These are phyloP conservation scores for Polyporus tsugae DNA, from an alignment of 1,284 basidiomycete genomes.

Conservation along the genomic window DNA sequence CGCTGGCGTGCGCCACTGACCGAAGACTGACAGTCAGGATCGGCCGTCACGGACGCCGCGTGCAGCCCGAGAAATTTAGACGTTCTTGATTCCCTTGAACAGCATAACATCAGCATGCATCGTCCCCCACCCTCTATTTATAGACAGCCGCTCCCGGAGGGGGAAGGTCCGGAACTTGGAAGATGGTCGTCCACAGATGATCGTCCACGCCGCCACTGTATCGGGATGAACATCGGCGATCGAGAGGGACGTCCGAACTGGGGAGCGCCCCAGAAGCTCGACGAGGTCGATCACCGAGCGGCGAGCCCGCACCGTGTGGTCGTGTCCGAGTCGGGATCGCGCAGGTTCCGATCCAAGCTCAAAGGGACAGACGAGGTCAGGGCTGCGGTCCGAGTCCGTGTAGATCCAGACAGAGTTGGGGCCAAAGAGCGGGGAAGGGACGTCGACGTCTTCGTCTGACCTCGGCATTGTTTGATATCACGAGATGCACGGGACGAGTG, in stretches of 20 bases:
- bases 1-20: neutral
- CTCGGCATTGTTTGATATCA: neutral
- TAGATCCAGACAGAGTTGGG: too few relatives aligned
- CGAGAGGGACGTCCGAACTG: neutral
- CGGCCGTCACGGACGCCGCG: too few relatives aligned
- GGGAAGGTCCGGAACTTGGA: neutral
- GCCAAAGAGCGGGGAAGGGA: neutral
- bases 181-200: neutral
- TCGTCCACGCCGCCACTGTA: neutral
- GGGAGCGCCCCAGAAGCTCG: neutral
- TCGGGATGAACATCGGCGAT: neutral
- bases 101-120: neutral
- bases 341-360: too few relatives aligned
- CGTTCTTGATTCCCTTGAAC: neutral
- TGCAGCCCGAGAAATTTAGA: too few relatives aligned
- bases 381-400: too few relatives aligned
- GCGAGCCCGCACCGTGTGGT: neutral
- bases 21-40: too few relatives aligned
- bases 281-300: neutral
- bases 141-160: neutral
- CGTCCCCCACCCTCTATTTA: neutral
- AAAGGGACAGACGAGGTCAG: too few relatives aligned
- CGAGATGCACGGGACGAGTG: neutral
- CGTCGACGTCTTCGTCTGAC: too few relatives aligned
- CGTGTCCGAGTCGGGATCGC: too few relatives aligned